A percentile compares a stretch with the other conserved stretches of the same genome.
phyloP scores from a whole-genome alignment of 129 eudicot genomes.

The Mikania micrantha region DNA sequence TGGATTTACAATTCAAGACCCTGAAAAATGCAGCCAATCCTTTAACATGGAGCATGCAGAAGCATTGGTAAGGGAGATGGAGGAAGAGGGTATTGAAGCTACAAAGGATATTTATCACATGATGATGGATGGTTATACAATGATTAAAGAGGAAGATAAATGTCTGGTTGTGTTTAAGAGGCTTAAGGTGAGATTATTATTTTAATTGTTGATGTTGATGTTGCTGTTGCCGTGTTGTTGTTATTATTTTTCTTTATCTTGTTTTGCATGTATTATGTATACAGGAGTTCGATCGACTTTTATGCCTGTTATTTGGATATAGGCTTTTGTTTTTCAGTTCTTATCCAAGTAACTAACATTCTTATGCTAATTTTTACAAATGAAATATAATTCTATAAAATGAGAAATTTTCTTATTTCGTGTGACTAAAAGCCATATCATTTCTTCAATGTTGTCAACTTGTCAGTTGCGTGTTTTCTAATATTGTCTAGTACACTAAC shows the following conservation, averaged over 20 bases:
- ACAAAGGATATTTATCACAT: constrained; percentile 81
- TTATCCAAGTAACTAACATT: neutral
- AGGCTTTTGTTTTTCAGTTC: neutral
- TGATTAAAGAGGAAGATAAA: constrained; percentile 75
- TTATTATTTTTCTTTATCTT: too few relatives aligned
- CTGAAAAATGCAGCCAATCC: constrained; percentile 43
- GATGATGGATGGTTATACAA: constrained; percentile 98
- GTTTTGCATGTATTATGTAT: too few relatives aligned
- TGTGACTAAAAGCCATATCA: neutral
- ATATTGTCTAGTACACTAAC: constrained; percentile 3
- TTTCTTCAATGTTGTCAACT: neutral
- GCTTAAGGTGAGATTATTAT: constrained; percentile 53
- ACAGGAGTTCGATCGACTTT: neutral
- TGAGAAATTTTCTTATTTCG: neutral
- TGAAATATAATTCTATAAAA: neutral
- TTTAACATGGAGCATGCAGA: constrained; percentile 80
- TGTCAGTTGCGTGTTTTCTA: neutral
- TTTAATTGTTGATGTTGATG: too few relatives aligned
- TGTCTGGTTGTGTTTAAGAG: constrained; percentile 76
- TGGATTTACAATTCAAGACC: neutral
- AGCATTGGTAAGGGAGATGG: constrained; percentile 95
- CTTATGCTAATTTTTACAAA: neutral
- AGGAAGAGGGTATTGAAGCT: constrained; percentile 96
- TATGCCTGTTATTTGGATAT: neutral
- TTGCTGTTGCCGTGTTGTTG: too few relatives aligned